Percentiles rank a stretch among this genome's conserved stretches.
Conservation (phyloP, 2,329 filamentous ascomycete genomes). For the Nothopassalora personata region DNA sequence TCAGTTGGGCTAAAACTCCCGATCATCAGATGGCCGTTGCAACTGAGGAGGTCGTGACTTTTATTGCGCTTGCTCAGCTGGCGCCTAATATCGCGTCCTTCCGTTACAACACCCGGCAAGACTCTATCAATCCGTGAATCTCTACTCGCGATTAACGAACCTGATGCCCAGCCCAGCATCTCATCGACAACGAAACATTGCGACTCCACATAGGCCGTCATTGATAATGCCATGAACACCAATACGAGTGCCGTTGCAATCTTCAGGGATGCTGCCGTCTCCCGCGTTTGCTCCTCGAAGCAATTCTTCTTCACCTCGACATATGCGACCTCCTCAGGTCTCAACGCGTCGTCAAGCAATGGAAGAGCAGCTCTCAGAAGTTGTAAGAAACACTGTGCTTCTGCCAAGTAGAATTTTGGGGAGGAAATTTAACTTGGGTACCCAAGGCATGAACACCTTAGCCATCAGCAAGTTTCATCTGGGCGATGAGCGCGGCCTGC, state of each 20-base stretch:
- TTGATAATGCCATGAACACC: neutral
- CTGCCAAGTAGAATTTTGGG: neutral
- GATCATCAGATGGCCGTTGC: too few relatives aligned
- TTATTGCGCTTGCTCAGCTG: too few relatives aligned
- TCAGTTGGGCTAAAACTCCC: too few relatives aligned
- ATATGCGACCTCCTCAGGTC: neutral
- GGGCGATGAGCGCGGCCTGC: neutral
- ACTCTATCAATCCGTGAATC: too few relatives aligned
- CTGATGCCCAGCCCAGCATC: too few relatives aligned
- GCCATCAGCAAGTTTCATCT: neutral
- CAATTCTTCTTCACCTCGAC: neutral
- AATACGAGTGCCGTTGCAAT: neutral
- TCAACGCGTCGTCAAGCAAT: slow-evolving; percentile 5
- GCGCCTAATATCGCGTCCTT: too few relatives aligned
- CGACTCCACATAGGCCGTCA: too few relatives aligned
- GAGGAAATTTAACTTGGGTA: neutral
- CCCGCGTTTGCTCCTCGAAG: slow-evolving; percentile 1
- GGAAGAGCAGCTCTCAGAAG: neutral
- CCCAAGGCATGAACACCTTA: too few relatives aligned
- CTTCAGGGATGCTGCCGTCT: neutral
- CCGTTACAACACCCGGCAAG: too few relatives aligned
- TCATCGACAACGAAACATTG: too few relatives aligned
- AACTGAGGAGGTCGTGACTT: too few relatives aligned
- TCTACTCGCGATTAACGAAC: too few relatives aligned
- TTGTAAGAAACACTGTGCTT: slow-evolving; percentile 4